phyloP scores from a whole-genome alignment of 1,139 yeast species.

The Kodamaea ohmeri region DNA sequence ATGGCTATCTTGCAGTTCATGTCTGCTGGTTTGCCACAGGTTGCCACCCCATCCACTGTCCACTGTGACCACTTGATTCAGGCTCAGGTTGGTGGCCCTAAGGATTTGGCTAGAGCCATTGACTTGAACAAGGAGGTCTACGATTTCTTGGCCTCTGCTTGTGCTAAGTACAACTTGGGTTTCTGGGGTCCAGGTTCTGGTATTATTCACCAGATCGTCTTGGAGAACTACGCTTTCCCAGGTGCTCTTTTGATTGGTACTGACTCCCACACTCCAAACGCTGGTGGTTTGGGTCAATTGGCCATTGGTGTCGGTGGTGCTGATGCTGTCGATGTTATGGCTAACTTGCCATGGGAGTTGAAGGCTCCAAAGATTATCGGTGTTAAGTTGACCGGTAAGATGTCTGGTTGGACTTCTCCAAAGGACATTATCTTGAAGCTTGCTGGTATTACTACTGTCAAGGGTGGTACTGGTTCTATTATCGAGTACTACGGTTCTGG shows the following conservation, averaged over 20 bases:
- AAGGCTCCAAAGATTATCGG: constrained; percentile 98
- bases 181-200: constrained; percentile 99
- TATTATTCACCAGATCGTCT: constrained; percentile 95
- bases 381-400: constrained; percentile 92
- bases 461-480: constrained; percentile 98
- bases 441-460: constrained; percentile 96
- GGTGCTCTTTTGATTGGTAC: constrained; percentile 97
- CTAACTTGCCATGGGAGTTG: constrained; percentile 94
- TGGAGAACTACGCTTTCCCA: constrained; percentile 98
- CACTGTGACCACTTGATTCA: constrained; percentile 99
- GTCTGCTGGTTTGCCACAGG: constrained; percentile 94
- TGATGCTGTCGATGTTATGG: constrained; percentile 98
- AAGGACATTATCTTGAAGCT: constrained; percentile 94
- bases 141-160: constrained; percentile 89
- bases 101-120: constrained; percentile 92
- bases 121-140: constrained; percentile 93
- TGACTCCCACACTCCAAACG: constrained; percentile 98
- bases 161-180: constrained; percentile 97
- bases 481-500: constrained; percentile 98
- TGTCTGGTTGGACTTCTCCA: constrained; percentile 98
- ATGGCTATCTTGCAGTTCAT: constrained; percentile 98
- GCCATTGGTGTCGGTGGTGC: constrained; percentile 99
- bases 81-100: constrained; percentile 92
- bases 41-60: constrained; percentile 95
- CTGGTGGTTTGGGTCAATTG: constrained; percentile 98